These are phyloP conservation scores for Taphrina pruni DNA, from an alignment of 1,139 yeast species.

Conservation along the genomic window DNA sequence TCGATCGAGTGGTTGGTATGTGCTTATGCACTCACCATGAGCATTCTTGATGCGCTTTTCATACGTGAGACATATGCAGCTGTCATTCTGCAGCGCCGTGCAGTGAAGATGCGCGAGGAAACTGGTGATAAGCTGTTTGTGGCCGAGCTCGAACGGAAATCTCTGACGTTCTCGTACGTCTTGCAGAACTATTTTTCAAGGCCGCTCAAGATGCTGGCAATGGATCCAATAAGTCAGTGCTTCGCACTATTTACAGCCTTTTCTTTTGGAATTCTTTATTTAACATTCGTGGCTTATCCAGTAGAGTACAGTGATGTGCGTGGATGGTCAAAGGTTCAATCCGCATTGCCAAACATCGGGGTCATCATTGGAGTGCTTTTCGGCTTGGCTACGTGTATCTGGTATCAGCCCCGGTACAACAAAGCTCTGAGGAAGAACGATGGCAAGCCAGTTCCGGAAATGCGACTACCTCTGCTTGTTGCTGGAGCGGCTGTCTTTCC, in stretches of 20 bases:
- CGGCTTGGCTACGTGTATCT: conserved; percentile 51
- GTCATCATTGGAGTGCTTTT: conserved; percentile 58
- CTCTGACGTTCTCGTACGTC: conserved; percentile 25
- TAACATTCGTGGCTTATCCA: conserved; percentile 74
- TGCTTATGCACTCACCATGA: conserved; percentile 52
- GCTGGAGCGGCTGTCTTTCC: conserved; percentile 71
- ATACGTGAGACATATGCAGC: conserved; percentile 68
- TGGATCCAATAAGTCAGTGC: conserved; percentile 83
- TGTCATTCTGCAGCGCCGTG: conserved; percentile 58
- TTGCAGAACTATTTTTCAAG: conserved; percentile 55
- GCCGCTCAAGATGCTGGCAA: conserved; percentile 62
- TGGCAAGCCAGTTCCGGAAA: conserved; percentile 48
- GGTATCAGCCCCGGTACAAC: conserved; percentile 56
- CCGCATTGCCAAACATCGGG: conserved; percentile 65
- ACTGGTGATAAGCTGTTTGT: conserved; percentile 65
- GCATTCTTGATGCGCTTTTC: conserved; percentile 54
- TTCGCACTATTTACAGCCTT: conserved; percentile 86
- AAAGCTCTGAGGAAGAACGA: conserved; percentile 63
- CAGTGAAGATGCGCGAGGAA: conserved; percentile 56
- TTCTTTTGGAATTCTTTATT: conserved; percentile 66
- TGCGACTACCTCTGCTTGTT: conserved; percentile 76
- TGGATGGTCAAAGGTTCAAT: conserved; percentile 69
- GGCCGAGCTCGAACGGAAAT: conserved; percentile 57
- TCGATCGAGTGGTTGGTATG: conserved; percentile 64
- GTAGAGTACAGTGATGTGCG: conserved; percentile 69